Conservation (phyloP, 2,329 filamentous ascomycete genomes). For the Mycosphaerelloides madeirae region DNA sequence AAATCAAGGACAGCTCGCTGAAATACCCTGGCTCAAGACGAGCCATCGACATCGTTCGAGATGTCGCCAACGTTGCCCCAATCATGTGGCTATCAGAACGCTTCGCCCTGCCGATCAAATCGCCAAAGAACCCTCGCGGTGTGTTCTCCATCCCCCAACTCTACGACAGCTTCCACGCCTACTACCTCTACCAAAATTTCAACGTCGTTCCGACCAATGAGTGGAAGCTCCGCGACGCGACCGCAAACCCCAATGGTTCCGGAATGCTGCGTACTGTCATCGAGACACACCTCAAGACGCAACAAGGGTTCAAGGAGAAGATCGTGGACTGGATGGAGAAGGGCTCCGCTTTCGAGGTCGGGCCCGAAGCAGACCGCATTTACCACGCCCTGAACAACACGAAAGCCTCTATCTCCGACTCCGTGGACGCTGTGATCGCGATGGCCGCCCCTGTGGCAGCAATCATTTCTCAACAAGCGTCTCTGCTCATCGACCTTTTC, state of each 20-base stretch:
- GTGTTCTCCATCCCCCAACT: conserved; percentile 44
- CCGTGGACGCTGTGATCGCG: conserved; percentile 49
- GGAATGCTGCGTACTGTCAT: conserved; percentile 39
- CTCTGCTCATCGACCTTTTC: conserved; percentile 50
- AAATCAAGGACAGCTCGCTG: conserved; percentile 46
- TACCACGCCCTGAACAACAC: conserved; percentile 48
- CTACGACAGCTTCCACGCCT: conserved; percentile 42
- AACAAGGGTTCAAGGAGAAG: conserved; percentile 39
- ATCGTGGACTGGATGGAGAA: conserved; percentile 47
- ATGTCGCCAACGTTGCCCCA: conserved; percentile 64
- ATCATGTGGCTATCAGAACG: conserved; percentile 59
- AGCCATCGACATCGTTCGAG: conserved; percentile 54
- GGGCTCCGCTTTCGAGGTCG: conserved; percentile 47
- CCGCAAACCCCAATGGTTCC: conserved; percentile 26
- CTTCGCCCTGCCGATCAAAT: conserved; percentile 66
- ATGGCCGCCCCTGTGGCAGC: conserved; percentile 48
- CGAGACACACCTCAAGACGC: conserved; percentile 44
- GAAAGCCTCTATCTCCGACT: conserved; percentile 44
- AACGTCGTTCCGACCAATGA: conserved; percentile 48
- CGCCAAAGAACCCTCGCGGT: conserved; percentile 55
- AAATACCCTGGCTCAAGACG: conserved; percentile 42
- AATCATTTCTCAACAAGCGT: conserved; percentile 51
- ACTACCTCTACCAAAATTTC: conserved; percentile 51
- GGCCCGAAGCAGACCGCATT: conserved; percentile 47
- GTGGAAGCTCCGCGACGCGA: conserved; percentile 46